phyloP scores from a whole-genome alignment of 2,329 filamentous ascomycete species.

The Myriosclerotinia scirpicola region DNA sequence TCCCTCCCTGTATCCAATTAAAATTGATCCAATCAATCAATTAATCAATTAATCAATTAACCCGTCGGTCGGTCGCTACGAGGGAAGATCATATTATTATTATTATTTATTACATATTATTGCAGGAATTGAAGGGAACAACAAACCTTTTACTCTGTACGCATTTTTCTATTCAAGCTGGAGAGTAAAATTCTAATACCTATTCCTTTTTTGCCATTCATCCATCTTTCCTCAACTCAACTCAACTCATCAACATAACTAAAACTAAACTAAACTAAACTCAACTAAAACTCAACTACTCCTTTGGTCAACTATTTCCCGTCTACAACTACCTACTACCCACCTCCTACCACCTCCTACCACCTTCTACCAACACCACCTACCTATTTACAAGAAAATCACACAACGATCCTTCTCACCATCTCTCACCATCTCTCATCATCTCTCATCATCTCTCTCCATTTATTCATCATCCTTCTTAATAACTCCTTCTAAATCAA shows the following conservation, averaged over 20 bases:
- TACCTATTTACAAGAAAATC: not conserved
- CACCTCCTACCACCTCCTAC: too few species aligned
- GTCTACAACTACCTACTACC: too few species aligned
- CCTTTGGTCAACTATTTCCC: too few species aligned
- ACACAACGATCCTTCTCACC: not conserved
- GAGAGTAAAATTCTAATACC: too few species aligned
- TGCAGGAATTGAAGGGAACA: too few species aligned
- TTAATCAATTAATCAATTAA: slow-evolving; percentile 25
- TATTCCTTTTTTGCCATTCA: too few species aligned
- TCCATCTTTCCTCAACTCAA: not conserved
- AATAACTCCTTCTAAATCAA: slow-evolving; percentile 17
- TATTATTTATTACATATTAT: too few species aligned
- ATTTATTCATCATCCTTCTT: not conserved
- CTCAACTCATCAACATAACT: too few species aligned
- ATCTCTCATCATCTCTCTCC: not conserved
- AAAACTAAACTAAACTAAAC: not conserved
- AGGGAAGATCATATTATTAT: slow-evolving; percentile 40
- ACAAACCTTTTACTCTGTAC: too few species aligned
- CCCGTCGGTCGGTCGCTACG: slow-evolving; percentile 31
- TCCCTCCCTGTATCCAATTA: slow-evolving; percentile 33
- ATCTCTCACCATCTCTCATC: too few species aligned
- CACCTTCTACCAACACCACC: too few species aligned
- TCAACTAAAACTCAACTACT: not conserved
- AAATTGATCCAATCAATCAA: slow-evolving; percentile 27
- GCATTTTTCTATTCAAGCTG: too few species aligned